Evolutionary conservation across 306 rosid species (phyloP).

Genomic region (Amphicarpaea edgeworthii): DNA sequence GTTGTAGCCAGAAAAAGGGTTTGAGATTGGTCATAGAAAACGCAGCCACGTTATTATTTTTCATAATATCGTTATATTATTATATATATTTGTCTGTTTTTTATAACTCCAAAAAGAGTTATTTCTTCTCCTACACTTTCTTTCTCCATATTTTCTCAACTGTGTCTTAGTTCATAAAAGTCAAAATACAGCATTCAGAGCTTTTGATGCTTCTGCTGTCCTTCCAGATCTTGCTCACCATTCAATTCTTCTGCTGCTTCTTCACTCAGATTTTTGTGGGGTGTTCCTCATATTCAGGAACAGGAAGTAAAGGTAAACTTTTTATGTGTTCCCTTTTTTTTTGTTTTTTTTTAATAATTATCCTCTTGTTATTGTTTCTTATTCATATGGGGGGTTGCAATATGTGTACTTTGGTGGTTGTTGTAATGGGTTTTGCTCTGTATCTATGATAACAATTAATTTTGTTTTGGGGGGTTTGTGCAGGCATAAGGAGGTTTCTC

Average conservation of each 20-base stretch:
- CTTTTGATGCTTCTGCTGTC: slow-evolving; percentile 19
- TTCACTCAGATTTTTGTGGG: slow-evolving; percentile 14
- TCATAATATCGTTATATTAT: neutral
- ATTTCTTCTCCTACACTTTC: neutral
- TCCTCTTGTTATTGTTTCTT: slow-evolving; percentile 16
- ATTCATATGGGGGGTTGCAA: slow-evolving; percentile 35
- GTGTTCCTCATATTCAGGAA: slow-evolving; percentile 10
- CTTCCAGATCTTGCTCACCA: slow-evolving; percentile 42
- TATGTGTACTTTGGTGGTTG: slow-evolving; percentile 7
- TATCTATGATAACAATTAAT: slow-evolving; percentile 3
- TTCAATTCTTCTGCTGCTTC: slow-evolving; percentile 16
- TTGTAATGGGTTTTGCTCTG: slow-evolving; percentile 33
- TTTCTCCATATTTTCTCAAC: slow-evolving; percentile 21
- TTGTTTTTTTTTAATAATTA: neutral
- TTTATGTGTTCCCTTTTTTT: slow-evolving; percentile 26
- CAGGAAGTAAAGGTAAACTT: slow-evolving; percentile 12
- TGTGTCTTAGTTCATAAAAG: slow-evolving; percentile 18
- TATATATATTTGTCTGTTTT: neutral
- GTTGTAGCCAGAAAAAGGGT: slow-evolving; percentile 13
- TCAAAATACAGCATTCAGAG: slow-evolving; percentile 45
- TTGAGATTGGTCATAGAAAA: slow-evolving; percentile 52
- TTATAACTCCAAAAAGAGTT: slow-evolving; percentile 25
- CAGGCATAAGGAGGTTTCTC: slow-evolving; percentile 42
- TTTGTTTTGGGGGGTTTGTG: slow-evolving; percentile 33
- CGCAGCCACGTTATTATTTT: slow-evolving; percentile 44